Base-by-base conservation (phyloP, 106 monocot species). In the Dactylorhiza incarnata region DNA sequence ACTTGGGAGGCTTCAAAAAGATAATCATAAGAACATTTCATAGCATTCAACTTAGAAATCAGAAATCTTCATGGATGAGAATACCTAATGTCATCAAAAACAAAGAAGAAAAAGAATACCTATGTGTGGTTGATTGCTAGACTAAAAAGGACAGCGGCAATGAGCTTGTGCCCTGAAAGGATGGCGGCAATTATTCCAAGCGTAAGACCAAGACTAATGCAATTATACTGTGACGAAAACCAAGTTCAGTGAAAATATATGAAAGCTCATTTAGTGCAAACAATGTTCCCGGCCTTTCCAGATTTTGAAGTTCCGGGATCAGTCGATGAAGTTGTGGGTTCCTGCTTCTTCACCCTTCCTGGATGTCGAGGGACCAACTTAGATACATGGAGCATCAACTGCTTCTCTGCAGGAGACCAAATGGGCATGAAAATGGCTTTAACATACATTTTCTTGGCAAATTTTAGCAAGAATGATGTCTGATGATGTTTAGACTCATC, bases 121-220 rank as follows among this genome's bases (percentile, higher is more conserved):
- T 99, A 94, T 52, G 94, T 99, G 65, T 99, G 99, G 55, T 94
- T 99, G 37, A 99, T 94, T 5, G 99, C 91, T 45, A 99, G 88
- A 76, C 78, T 89, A 76, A 91, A 99, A 49, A 99, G 91, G 17
- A 81, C 74, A 23, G 99, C 84, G 16, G 82, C 99, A 67, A 89
- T 26, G 72, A 90, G 59, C 51, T 94, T 91, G 65, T 81, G 68
- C 54, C 54, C 51, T 12, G 87, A 89, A 17, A 99, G 56, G 9
- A 94, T 75, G 49, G 89, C 89, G 49, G 91, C 87, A 73, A 91
- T 78, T 5, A 94, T 91, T 52, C 86, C 99, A 22, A 99, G 77
- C 10, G 91, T 92, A 17, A 94, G 50, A 25, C 99, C 99, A 25
- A 99, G 88, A 70, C 99, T 94, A 69, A 99, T 94, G 81, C 94